Conservation (phyloP, 495 filamentous ascomycete genomes). For the Lichenothelia convexa region DNA sequence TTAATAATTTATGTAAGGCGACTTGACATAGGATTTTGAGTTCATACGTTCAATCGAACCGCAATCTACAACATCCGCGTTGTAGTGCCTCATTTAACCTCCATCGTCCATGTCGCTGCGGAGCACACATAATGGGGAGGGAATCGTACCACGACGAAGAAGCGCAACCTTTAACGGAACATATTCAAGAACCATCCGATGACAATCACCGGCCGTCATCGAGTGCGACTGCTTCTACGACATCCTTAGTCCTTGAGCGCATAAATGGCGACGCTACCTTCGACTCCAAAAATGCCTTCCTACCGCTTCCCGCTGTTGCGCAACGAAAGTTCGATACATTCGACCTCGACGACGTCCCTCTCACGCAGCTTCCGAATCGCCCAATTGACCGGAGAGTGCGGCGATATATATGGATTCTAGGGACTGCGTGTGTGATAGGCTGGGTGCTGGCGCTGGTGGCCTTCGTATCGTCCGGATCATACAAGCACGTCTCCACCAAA, state of each 20-base stretch:
- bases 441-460: slow-evolving; percentile 66
- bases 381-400: slow-evolving; percentile 42
- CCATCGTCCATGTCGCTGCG: background rate
- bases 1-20: too few species aligned
- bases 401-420: slow-evolving; percentile 48
- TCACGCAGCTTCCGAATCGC: slow-evolving; percentile 24
- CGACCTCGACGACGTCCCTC: slow-evolving; percentile 19
- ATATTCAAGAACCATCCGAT: slow-evolving; percentile 7
- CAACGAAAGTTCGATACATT: slow-evolving; percentile 32
- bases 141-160: slow-evolving; percentile 13
- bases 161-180: slow-evolving; percentile 12
- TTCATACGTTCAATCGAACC: too few species aligned
- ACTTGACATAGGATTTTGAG: too few species aligned
- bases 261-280: slow-evolving; percentile 27
- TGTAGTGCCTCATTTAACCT: background rate
- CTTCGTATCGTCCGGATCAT: slow-evolving; percentile 49
- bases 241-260: slow-evolving; percentile 59
- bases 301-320: slow-evolving; percentile 1
- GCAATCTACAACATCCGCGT: background rate
- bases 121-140: slow-evolving; percentile 10
- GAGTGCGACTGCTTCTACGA: slow-evolving; percentile 52
- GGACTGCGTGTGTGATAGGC: slow-evolving; percentile 45
- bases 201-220: slow-evolving; percentile 22
- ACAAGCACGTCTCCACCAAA: slow-evolving; percentile 38
- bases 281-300: background rate